These are phyloP conservation scores for Trametes hirsuta DNA, from an alignment of 1,284 basidiomycete genomes.

Conservation along the genomic window DNA sequence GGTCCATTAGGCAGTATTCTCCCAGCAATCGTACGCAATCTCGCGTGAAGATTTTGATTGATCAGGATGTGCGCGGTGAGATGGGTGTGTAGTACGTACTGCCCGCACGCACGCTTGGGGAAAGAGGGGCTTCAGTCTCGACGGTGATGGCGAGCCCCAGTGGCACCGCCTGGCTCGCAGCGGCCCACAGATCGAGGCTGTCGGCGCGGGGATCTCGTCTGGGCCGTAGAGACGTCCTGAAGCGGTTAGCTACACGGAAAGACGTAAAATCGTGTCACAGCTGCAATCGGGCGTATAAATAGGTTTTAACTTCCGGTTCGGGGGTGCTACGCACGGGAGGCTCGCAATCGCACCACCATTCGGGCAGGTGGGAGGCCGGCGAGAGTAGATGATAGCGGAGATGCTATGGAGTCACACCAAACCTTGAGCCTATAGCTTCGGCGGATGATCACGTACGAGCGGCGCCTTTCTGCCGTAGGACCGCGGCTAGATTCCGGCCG, in stretches of 20 bases:
- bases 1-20: not conserved
- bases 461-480: not conserved
- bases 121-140: not conserved
- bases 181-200: not conserved
- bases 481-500: not conserved
- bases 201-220: slow-evolving; percentile 1
- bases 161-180: too few species aligned
- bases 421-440: slow-evolving; percentile 2
- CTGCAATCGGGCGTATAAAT: not conserved
- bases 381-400: not conserved
- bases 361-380: not conserved
- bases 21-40: not conserved
- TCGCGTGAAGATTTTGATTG: slow-evolving; percentile 1
- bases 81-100: not conserved
- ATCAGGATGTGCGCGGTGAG: not conserved
- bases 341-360: not conserved
- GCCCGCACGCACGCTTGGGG: too few species aligned
- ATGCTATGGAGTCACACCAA: not conserved
- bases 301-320: not conserved
- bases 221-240: not conserved
- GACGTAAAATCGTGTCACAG: not conserved
- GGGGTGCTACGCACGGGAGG: not conserved
- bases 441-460: not conserved
- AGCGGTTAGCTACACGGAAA: slow-evolving; percentile 2
- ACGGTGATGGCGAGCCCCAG: too few species aligned